Percentiles rank a stretch among this genome's conserved stretches.
Conservation (phyloP, 2,329 filamentous ascomycete genomes). For the Ceratocystis albifundus region DNA sequence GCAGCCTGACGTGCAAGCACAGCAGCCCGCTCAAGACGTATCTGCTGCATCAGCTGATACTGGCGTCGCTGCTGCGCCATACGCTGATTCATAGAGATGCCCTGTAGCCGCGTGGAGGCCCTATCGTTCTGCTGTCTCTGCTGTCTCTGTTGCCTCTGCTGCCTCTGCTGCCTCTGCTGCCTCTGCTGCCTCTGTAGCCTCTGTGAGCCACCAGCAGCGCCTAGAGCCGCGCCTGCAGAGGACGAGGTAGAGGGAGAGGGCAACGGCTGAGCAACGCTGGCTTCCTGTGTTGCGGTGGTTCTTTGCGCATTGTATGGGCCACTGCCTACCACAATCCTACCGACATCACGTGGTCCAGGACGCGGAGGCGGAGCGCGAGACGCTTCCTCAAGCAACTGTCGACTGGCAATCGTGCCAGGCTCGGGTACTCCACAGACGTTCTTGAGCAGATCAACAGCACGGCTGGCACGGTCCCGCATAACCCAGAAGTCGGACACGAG, state of each 20-base stretch:
- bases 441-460: conserved; percentile 21
- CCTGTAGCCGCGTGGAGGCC: not conserved
- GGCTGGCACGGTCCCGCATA: conserved; percentile 21
- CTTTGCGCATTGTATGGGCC: not conserved
- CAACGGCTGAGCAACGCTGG: not conserved
- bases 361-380: conserved; percentile 16
- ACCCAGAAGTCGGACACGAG: conserved; percentile 23
- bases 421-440: conserved; percentile 23
- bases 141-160: not conserved
- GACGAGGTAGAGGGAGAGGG: not conserved
- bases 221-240: not conserved
- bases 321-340: conserved; percentile 13
- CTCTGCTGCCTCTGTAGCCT: not conserved
- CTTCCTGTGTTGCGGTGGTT: no score
- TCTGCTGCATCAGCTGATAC: conserved; percentile 7
- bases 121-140: not conserved
- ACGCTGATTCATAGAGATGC: not conserved
- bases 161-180: not conserved
- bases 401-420: conserved; percentile 20
- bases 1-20: not conserved
- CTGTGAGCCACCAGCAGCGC: no score
- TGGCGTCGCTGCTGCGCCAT: conserved; percentile 6
- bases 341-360: conserved; percentile 17
- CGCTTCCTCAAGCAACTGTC: conserved; percentile 19
- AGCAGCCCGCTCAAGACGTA: not conserved